These are phyloP conservation scores for Verticillium albo-atrum DNA, from an alignment of 2,329 filamentous ascomycete genomes.

Conservation along the genomic window DNA sequence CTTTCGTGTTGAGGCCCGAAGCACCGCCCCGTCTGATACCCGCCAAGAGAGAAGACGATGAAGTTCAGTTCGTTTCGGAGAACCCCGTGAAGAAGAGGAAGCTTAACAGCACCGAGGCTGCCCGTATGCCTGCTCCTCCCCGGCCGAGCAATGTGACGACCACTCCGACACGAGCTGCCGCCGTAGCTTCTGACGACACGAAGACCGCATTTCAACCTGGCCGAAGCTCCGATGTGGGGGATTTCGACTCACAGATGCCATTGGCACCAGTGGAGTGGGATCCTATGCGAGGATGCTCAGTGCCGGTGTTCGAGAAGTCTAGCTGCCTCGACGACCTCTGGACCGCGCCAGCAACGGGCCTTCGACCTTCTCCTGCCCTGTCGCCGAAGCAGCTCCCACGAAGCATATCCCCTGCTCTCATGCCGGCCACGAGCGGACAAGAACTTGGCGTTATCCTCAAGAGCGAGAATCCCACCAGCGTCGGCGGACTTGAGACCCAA, in stretches of 20 bases:
- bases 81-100: slow-evolving; percentile 34
- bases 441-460: neutral
- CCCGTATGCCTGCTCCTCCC: neutral
- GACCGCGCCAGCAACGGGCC: slow-evolving; percentile 11
- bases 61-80: slow-evolving; percentile 39
- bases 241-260: neutral
- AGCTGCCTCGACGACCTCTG: slow-evolving; percentile 16
- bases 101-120: neutral
- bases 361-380: slow-evolving; percentile 24
- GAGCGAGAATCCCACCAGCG: neutral
- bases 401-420: neutral
- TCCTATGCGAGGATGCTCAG: neutral
- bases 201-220: neutral
- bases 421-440: neutral
- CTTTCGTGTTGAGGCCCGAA: neutral
- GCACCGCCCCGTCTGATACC: neutral
- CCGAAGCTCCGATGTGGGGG: neutral
- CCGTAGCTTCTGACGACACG: neutral
- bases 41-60: slow-evolving; percentile 30
- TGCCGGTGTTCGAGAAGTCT: slow-evolving; percentile 21
- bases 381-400: slow-evolving; percentile 26
- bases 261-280: neutral
- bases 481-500: neutral
- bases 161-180: neutral
- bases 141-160: neutral